Conservation (phyloP, 805 yeast genomes). For the Candida argentea region DNA sequence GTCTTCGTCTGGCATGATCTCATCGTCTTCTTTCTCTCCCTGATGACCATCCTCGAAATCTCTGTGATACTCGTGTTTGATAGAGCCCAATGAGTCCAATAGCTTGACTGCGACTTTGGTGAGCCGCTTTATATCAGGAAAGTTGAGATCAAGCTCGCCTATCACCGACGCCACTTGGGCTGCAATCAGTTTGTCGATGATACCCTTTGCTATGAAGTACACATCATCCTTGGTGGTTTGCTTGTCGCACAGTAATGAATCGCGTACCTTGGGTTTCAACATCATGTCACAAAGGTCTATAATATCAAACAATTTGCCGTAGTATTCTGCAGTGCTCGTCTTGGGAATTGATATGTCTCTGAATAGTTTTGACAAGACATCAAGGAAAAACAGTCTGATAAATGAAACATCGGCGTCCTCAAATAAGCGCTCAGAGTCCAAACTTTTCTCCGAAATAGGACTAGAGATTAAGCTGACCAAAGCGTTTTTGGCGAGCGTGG, state of each 20-base stretch:
- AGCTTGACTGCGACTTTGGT: constrained; percentile 52
- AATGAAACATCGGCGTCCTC: constrained; percentile 64
- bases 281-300: constrained; percentile 38
- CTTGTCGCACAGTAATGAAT: constrained; percentile 35
- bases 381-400: constrained; percentile 65
- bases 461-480: constrained; percentile 56
- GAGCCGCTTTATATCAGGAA: constrained; percentile 53
- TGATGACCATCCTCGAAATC: constrained; percentile 40
- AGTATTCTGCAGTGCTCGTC: constrained; percentile 32
- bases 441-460: constrained; percentile 39
- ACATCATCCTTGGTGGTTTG: constrained; percentile 47
- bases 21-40: constrained; percentile 42
- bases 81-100: constrained; percentile 44
- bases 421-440: constrained; percentile 33
- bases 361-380: constrained; percentile 52
- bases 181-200: constrained; percentile 61
- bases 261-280: constrained; percentile 32
- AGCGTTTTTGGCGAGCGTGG: constrained; percentile 52
- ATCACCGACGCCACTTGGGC: constrained; percentile 47
- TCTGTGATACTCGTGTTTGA: constrained; percentile 47
- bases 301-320: constrained; percentile 45
- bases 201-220: constrained; percentile 50
- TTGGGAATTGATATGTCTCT: constrained; percentile 32
- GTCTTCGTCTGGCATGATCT: constrained; percentile 34
- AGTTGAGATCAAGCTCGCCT: constrained; percentile 62